Conservation (phyloP, 495 filamentous ascomycete genomes). For the Bathelium albidoporum region DNA sequence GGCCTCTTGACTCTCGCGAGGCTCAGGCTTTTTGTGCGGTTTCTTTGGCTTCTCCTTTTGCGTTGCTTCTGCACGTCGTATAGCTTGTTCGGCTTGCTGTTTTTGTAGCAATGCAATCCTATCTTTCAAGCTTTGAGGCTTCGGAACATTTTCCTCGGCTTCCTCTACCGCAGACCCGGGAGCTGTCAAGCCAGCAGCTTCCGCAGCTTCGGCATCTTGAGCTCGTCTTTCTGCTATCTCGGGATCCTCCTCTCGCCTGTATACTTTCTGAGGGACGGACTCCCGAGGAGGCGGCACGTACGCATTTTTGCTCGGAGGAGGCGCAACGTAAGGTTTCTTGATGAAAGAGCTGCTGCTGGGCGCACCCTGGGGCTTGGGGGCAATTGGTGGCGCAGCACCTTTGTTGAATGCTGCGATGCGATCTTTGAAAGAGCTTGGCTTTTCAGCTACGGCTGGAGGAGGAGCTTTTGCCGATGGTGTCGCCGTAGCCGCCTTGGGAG, state of each 20-base stretch:
- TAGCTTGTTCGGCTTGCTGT: constrained; percentile 80
- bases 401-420: constrained; percentile 97
- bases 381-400: constrained; percentile 67
- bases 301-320: constrained; percentile 86
- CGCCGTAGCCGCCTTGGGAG: constrained; percentile 36
- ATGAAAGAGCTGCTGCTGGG: constrained; percentile 58
- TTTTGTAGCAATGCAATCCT: constrained; percentile 87
- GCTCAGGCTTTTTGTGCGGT: constrained; percentile 68
- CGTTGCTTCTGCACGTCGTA: constrained; percentile 63
- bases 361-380: constrained; percentile 64
- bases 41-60: constrained; percentile 81
- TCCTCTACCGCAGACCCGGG: constrained; percentile 42
- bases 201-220: constrained; percentile 44
- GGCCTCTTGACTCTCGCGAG: constrained; percentile 20
- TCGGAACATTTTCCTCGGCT: constrained; percentile 62
- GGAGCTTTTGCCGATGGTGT: constrained; percentile 30
- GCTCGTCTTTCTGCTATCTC: constrained; percentile 56
- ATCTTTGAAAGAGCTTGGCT: constrained; percentile 83
- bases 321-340: constrained; percentile 97
- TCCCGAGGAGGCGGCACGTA: constrained; percentile 64
- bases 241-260: constrained; percentile 81
- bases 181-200: constrained; percentile 44
- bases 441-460: constrained; percentile 64
- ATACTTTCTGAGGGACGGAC: constrained; percentile 59
- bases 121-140: constrained; percentile 87